These are phyloP conservation scores for Bruguiera hainesii DNA, from an alignment of 441 rosid species.

Conservation along the genomic window DNA sequence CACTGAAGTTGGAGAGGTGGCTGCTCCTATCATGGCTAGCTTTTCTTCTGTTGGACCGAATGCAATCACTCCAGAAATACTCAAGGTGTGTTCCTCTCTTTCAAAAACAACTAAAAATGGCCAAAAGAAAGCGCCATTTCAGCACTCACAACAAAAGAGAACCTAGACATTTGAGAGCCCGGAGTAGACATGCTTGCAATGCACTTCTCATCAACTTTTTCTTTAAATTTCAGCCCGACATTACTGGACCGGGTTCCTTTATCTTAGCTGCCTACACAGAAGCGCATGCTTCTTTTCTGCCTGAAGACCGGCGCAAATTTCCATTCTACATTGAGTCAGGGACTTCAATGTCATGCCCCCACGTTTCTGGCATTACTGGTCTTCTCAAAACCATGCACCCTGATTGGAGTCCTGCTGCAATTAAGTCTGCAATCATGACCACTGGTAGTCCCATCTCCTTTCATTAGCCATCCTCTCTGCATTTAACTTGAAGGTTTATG, in stretches of 20 bases:
- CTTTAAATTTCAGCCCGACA: slow-evolving; percentile 19
- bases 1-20: slow-evolving; percentile 9
- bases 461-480: not conserved
- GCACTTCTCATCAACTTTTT: not conserved
- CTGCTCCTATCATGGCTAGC: slow-evolving; percentile 35
- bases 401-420: slow-evolving; percentile 69
- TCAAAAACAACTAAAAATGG: not conserved
- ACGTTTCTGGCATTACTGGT: slow-evolving; percentile 75
- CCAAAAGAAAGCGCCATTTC: no score
- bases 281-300: slow-evolving; percentile 25
- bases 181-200: not conserved
- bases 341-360: slow-evolving; percentile 94
- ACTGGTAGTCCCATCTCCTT: slow-evolving; percentile 33
- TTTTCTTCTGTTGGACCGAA: slow-evolving; percentile 44
- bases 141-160: no score
- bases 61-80: slow-evolving; percentile 27
- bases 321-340: slow-evolving; percentile 40
- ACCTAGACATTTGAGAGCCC: no score
- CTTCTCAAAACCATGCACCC: slow-evolving; percentile 60
- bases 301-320: slow-evolving; percentile 27
- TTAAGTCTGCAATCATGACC: slow-evolving; percentile 84
- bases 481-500: not conserved
- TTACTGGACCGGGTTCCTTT: slow-evolving; percentile 45
- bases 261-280: slow-evolving; percentile 43
- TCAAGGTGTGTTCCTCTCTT: slow-evolving; percentile 28